phyloP scores from a whole-genome alignment of 2,329 filamentous ascomycete species.

The Cercospora sp. region DNA sequence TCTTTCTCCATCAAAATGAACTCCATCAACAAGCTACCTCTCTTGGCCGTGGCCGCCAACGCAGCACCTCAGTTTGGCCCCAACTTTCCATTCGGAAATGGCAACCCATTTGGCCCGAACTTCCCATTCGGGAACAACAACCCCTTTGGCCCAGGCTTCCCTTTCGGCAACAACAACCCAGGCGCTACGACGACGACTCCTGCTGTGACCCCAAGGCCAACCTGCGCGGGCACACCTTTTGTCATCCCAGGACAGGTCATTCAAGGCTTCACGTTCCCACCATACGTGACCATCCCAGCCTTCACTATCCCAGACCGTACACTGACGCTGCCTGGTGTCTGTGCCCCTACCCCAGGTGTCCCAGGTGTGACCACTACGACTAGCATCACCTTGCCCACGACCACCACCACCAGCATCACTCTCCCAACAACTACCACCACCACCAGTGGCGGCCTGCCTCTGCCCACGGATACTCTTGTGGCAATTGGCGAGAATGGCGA shows the following conservation, averaged over 20 bases:
- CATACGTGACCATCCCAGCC: constrained; percentile 1
- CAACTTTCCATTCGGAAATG: background rate
- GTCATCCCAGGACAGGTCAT: background rate
- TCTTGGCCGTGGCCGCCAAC: constrained; percentile 9
- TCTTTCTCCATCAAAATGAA: constrained; percentile 3
- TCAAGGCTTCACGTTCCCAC: constrained; percentile 1
- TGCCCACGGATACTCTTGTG: background rate
- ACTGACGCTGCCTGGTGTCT: background rate
- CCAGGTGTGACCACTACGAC: background rate
- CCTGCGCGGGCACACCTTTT: background rate
- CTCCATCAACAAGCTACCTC: constrained; percentile 7
- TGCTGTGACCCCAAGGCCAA: background rate
- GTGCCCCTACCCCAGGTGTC: background rate
- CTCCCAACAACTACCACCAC: background rate
- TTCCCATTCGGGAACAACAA: background rate
- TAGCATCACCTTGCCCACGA: background rate
- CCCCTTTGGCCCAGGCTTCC: background rate
- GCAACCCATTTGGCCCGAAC: constrained; percentile 2
- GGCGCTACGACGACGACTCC: background rate
- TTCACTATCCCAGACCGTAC: constrained; percentile 7
- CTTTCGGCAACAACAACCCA: background rate
- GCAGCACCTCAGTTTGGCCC: constrained; percentile 9
- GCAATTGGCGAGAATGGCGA: background rate
- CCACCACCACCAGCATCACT: background rate
- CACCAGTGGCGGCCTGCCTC: background rate